A percentile compares a stretch with the other conserved stretches of the same genome.
phyloP scores from a whole-genome alignment of 176 grass and related monocot species.

The Typha latifolia region DNA sequence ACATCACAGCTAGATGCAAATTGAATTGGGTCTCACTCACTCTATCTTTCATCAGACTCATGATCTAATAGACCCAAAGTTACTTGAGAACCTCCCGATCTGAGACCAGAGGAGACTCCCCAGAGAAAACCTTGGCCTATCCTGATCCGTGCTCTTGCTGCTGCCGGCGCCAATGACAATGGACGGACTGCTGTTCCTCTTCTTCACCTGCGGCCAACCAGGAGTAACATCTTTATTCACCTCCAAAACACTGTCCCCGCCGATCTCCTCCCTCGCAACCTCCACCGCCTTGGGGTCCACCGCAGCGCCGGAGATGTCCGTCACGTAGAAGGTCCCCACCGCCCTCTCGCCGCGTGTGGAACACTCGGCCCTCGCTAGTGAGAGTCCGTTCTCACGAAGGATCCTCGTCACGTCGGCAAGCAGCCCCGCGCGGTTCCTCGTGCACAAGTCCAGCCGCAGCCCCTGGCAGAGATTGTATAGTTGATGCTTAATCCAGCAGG shows the following conservation, averaged over 20 bases:
- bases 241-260: conserved; percentile 30
- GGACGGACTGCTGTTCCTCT: conserved; percentile 1
- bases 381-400: conserved; percentile 47
- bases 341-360: conserved; percentile 38
- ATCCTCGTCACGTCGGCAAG: conserved; percentile 50
- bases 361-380: conserved; percentile 31
- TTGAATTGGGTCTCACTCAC: neutral
- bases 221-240: conserved; percentile 13
- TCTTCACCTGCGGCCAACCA: conserved; percentile 30
- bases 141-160: neutral
- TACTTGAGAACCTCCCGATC: conserved; percentile 44
- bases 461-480: conserved; percentile 21
- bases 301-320: conserved; percentile 30
- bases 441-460: conserved; percentile 37
- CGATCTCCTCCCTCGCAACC: conserved; percentile 25
- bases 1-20: neutral
- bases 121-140: conserved; percentile 24
- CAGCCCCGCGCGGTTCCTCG: conserved; percentile 33
- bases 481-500: neutral
- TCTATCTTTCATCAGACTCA: neutral
- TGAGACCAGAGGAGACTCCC: conserved; percentile 37
- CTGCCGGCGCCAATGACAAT: neutral
- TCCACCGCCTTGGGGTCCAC: conserved; percentile 34
- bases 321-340: conserved; percentile 38
- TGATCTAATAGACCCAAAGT: conserved; percentile 22